Percentiles rank a stretch among this genome's conserved stretches.
phyloP scores from a whole-genome alignment of 441 rosid species.

The Arabidopsis hybrid region DNA sequence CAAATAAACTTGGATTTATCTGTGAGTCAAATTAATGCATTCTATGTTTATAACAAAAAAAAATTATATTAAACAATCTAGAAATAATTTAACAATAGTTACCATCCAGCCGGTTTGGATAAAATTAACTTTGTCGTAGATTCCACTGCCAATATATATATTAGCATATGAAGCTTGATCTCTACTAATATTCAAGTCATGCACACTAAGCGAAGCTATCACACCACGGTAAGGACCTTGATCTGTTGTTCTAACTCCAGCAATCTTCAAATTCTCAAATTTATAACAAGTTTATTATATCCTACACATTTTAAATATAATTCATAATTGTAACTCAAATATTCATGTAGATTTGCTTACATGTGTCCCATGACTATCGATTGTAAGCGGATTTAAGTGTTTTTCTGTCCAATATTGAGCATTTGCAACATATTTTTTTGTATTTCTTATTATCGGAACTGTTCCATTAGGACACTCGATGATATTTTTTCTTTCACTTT shows the following conservation, averaged over 20 bases:
- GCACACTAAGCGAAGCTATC: conserved; percentile 9
- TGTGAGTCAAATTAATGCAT: not conserved
- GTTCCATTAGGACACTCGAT: conserved; percentile 25
- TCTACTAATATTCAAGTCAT: not conserved
- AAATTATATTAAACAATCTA: no score
- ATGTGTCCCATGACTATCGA: conserved; percentile 13
- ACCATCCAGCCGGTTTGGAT: conserved; percentile 27
- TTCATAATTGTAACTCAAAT: not conserved
- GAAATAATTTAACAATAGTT: not conserved
- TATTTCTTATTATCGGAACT: conserved; percentile 9
- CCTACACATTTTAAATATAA: not conserved
- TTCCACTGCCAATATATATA: conserved; percentile 9
- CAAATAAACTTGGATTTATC: conserved; percentile 19
- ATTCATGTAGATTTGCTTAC: conserved; percentile 11
- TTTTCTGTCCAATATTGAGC: not conserved
- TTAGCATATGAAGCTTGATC: conserved; percentile 21
- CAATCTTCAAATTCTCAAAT: conserved; percentile 11
- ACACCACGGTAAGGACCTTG: conserved; percentile 21
- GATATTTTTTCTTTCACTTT: not conserved
- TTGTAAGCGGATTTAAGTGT: not conserved
- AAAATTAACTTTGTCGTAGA: not conserved
- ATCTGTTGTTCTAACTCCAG: conserved; percentile 13
- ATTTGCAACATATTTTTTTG: conserved; percentile 2
- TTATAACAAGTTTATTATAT: not conserved
- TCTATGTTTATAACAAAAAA: no score